Conservation (phyloP, 2,329 filamentous ascomycete genomes). For the Ceratocystis cacaofunesta region DNA sequence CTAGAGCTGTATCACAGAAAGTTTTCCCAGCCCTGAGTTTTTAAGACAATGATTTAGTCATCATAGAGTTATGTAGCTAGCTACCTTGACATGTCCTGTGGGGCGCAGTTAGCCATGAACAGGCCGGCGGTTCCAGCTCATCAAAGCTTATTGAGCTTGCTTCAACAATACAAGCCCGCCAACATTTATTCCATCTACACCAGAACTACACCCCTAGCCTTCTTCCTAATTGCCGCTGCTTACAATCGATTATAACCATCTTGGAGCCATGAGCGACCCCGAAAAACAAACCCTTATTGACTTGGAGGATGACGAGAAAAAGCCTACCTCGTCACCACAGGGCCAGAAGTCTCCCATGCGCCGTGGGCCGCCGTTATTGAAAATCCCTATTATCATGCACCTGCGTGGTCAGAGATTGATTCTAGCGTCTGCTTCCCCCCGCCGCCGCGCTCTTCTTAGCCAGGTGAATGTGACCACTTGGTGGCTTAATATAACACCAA, state of each 20-base stretch:
- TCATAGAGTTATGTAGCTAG: not conserved
- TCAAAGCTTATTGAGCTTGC: not conserved
- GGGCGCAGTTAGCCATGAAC: not conserved
- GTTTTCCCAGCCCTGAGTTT: not conserved
- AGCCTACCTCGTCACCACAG: not conserved
- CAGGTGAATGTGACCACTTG: constrained; percentile 33
- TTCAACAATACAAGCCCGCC: not conserved
- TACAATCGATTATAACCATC: not conserved
- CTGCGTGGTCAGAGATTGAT: constrained; percentile 70
- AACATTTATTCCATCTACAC: not conserved
- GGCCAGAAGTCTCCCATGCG: constrained; percentile 24
- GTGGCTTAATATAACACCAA: constrained; percentile 6
- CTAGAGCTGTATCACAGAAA: too few species aligned
- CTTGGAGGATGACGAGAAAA: constrained; percentile 7
- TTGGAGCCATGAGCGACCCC: constrained; percentile 11
- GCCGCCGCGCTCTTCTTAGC: constrained; percentile 65
- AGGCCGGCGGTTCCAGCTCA: not conserved
- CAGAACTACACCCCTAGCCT: not conserved
- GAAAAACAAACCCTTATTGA: constrained; percentile 16
- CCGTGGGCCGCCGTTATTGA: constrained; percentile 49
- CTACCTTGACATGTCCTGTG: not conserved
- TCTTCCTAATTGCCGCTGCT: not conserved
- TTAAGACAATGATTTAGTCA: not conserved
- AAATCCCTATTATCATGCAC: constrained; percentile 63
- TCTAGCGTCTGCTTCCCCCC: constrained; percentile 77